Percentiles rank a stretch among this genome's conserved stretches.
Conservation (phyloP, 768 basidiomycete genomes). For the Leucosporidium creatinivorum region DNA sequence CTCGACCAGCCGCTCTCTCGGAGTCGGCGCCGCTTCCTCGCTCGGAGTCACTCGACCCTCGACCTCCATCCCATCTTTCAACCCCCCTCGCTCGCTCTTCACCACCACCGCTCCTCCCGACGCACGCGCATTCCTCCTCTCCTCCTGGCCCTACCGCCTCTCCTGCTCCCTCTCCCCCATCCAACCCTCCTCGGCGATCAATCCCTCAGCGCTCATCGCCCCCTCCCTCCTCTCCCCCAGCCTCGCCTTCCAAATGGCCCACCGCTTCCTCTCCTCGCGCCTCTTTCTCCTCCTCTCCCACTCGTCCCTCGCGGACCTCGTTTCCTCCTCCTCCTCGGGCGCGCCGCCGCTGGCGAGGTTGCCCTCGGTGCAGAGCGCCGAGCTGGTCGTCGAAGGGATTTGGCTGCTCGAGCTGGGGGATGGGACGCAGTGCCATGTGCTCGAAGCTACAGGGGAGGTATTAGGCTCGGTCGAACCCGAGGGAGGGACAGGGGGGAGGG, state of each 20-base stretch:
- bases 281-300: background rate
- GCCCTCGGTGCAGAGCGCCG: background rate
- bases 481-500: background rate
- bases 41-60: background rate
- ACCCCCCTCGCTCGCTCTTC: background rate
- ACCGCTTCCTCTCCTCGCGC: background rate
- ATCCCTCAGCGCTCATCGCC: background rate
- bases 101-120: background rate
- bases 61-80: background rate
- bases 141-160: background rate
- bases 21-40: too few species aligned
- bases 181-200: background rate
- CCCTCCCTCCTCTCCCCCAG: background rate
- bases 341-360: background rate
- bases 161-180: background rate
- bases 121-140: background rate
- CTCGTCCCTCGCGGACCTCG: background rate
- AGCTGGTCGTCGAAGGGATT: background rate
- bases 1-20: background rate
- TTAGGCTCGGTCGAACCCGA: background rate
- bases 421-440: background rate
- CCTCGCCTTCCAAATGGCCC: background rate
- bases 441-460: background rate
- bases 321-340: background rate
- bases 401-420: background rate